Base-by-base conservation (phyloP, 148 eudicot genomes). In the Rhododendron mucronatum region DNA sequence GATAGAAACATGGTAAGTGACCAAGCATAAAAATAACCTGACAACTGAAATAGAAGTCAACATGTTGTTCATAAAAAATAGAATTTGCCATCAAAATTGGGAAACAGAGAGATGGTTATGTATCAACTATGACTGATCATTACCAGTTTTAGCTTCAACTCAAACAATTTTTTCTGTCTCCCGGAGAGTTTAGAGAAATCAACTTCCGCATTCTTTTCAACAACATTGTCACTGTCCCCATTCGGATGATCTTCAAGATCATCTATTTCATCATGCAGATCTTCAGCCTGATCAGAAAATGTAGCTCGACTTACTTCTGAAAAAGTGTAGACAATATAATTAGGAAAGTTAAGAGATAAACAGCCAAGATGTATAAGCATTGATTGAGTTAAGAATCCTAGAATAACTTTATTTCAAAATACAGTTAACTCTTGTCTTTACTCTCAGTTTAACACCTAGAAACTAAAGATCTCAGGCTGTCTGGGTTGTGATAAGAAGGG, bases 101-200 rank as follows among this genome's bases (percentile, higher is more conserved):
- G 39, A 84, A n/a, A 65, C 26, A 78, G n/a, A 44, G 50, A 18
- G n/a, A 11, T 5, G 35, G 80, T 11, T 6, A 5, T 21, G 26
- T 23, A 41, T 41, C 83, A 37, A 80, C n/a, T 11, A 13, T 7
- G 50, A 11, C 23, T 35, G 30, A 59, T 44, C 28, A 89, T 80
- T 86, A 95, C 99, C 99, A 94, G 92, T 84, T 95, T 97, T 71
- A 95, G 92, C 91, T 93, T 90, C 86, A 97, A 87, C 88, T 97
- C 98, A 78, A 95, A 97, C 86, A 95, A 85, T 86, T 87, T 97
- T 87, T 92, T 95, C 90, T 94, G 89, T 88, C 94, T 94, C 82
- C 98, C 99, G 1, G 98, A 93, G 51, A 97, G 95, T 10, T 91
- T 90, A 35, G 95, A 51, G 41, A 89, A 71, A 75, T 93, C 94